Percentiles rank a stretch among this genome's conserved stretches.
Evolutionary conservation across 192 early-diverging fungal species (phyloP).

Genomic region (Coemansia sp.): DNA sequence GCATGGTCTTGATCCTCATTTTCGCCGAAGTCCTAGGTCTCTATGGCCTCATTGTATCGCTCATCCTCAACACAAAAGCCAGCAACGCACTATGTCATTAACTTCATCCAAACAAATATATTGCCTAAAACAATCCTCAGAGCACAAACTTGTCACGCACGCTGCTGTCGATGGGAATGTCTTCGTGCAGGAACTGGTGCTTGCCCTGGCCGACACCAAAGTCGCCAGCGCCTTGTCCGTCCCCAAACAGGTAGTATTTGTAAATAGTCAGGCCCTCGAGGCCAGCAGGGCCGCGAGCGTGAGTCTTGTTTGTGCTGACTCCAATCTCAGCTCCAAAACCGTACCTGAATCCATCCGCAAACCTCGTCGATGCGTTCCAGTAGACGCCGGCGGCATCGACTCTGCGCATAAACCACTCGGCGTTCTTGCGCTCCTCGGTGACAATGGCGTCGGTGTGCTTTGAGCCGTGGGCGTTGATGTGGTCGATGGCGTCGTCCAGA

Average conservation of each 20-base stretch:
- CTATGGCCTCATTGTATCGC: conserved; percentile 94
- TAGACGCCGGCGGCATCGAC: conserved; percentile 98
- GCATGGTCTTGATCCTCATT: conserved; percentile 97
- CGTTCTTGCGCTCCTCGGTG: conserved; percentile 71
- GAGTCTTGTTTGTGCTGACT: conserved; percentile 98
- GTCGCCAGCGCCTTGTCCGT: conserved; percentile 80
- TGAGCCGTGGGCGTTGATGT: conserved; percentile 92
- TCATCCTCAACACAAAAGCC: conserved; percentile 97
- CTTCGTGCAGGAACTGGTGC: conserved; percentile 71
- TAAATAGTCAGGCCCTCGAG: conserved; percentile 98
- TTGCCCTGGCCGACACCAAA: conserved; percentile 76
- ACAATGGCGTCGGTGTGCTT: conserved; percentile 98
- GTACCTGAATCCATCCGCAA: conserved; percentile 98
- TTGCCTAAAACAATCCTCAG: conserved; percentile 5
- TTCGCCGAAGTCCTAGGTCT: conserved; percentile 99
- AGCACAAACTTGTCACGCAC: conserved; percentile 55
- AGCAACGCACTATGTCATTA: conserved; percentile 53
- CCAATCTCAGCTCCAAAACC: conserved; percentile 99
- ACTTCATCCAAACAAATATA: background rate
- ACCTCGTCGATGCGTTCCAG: conserved; percentile 95
- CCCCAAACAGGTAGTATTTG: conserved; percentile 92
- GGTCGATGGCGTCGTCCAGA: conserved; percentile 80
- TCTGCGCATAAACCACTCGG: conserved; percentile 84
- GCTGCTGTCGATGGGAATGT: conserved; percentile 55
- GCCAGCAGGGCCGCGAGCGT: conserved; percentile 97